Base-by-base conservation (phyloP, 352 stramenopile species). In the Pythium aphanidermatum region DNA sequence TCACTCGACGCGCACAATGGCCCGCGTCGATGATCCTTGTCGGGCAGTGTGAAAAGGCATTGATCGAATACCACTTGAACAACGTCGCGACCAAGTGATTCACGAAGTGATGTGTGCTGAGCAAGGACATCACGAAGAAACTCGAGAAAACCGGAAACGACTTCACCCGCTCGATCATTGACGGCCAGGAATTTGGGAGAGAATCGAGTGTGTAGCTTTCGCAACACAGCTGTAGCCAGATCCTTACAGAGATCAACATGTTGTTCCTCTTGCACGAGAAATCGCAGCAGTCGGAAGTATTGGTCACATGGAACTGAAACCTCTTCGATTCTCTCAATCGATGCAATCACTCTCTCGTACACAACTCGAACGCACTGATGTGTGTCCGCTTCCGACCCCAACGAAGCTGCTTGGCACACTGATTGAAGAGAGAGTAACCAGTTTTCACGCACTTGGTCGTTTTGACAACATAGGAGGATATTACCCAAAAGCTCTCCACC, bases 11-110 rank as follows among this genome's bases (percentile, higher is more conserved):
- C 66, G 40, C 83, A 95, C 11, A 92, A 50, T 9, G 77, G 79
- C 32, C 75, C 79, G 28, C 76, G 71, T 36, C 64, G 73, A 11
- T 67, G 69, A 50, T 86, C 70, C 48, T 70, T 68, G 0, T 65
- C 74, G n/a, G 80, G 80, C 5, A 91, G 49, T 16, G 78, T 91
- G 46, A 95, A 95, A 28, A 95, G 52, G 27, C 80, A 88, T 35
- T 91, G 71, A 27, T 92, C 80, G 40, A 89, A 92, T 2, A 92
- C 76, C 10, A 90, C 80, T 30, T 91, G 72, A 6, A 92, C 69
- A 29, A 92, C 74, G 16, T 84, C 65, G 6, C 54, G 57, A 2
- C 76, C 73, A 11, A 92, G 70, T 37, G 70, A 63, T 17, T 63
- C 54, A 33, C 75, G 63, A 8, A 85, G 58, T 27, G 64, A 61